Conservation (phyloP, 306 rosid genomes). For the Leucaena leucocephala region DNA sequence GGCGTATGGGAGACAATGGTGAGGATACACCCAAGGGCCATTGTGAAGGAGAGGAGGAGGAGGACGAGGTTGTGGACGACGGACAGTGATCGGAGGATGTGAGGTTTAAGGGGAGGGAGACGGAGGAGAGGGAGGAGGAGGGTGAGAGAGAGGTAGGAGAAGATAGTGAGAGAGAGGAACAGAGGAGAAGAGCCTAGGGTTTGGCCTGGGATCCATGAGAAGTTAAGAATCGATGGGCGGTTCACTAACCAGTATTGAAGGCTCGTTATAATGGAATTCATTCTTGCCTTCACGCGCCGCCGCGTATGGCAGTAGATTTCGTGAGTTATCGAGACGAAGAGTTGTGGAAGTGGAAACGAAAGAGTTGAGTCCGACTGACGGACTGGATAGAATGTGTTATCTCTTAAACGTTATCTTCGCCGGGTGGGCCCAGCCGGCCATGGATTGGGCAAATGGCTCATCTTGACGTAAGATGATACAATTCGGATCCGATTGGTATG, state of each 20-base stretch:
- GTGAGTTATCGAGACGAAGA: not conserved
- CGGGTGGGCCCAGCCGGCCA: not conserved
- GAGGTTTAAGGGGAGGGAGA: slow-evolving; percentile 8
- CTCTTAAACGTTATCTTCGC: not conserved
- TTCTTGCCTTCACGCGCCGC: not conserved
- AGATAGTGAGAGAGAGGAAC: slow-evolving; percentile 48
- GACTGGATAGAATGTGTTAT: no score
- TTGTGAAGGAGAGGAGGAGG: slow-evolving; percentile 55
- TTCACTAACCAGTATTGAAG: slow-evolving; percentile 63
- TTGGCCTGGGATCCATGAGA: slow-evolving; percentile 65
- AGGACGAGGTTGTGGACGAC: slow-evolving; percentile 60
- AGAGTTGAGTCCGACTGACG: no score
- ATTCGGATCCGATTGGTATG: no score
- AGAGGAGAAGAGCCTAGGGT: slow-evolving; percentile 50
- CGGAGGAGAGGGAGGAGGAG: slow-evolving; percentile 44
- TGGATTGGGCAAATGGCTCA: not conserved
- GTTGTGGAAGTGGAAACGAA: not conserved
- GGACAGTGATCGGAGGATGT: slow-evolving; percentile 50
- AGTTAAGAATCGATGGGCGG: slow-evolving; percentile 61
- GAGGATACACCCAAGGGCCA: slow-evolving; percentile 69
- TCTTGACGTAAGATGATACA: no score
- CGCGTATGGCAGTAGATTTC: no score
- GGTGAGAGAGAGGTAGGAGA: slow-evolving; percentile 53
- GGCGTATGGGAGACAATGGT: slow-evolving; percentile 47
- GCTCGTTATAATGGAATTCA: not conserved